Percentiles rank a stretch among this genome's conserved stretches.
phyloP scores from a whole-genome alignment of 2,329 filamentous ascomycete species.

The Dryadomyces quercivorus region DNA sequence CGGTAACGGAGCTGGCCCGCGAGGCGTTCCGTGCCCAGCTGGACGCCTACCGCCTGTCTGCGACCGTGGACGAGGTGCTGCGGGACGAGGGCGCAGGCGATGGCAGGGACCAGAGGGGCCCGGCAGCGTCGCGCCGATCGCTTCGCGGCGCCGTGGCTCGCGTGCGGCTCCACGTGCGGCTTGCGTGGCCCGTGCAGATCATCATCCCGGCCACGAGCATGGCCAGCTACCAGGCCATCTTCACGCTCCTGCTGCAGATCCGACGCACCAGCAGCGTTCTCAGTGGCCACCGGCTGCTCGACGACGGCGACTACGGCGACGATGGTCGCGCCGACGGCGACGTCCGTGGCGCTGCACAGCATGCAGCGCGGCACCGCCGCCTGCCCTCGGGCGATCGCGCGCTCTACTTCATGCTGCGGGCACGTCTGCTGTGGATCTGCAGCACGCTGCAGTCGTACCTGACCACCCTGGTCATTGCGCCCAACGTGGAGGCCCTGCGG shows the following conservation, averaged over 20 bases:
- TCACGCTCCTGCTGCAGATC: slow-evolving; percentile 66
- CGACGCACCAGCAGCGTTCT: slow-evolving; percentile 59
- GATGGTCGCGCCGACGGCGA: background rate
- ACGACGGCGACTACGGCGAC: slow-evolving; percentile 19
- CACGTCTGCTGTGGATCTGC: slow-evolving; percentile 65
- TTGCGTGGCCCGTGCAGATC: slow-evolving; percentile 57
- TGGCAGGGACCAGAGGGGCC: background rate
- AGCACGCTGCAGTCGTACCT: slow-evolving; percentile 66
- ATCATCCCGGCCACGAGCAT: slow-evolving; percentile 57
- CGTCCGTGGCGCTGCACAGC: slow-evolving; percentile 11
- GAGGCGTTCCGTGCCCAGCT: slow-evolving; percentile 48
- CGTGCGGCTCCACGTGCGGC: slow-evolving; percentile 55
- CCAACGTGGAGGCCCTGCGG: slow-evolving; percentile 44
- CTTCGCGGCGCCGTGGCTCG: slow-evolving; percentile 48
- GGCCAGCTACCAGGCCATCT: slow-evolving; percentile 56
- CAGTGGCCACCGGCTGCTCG: slow-evolving; percentile 36
- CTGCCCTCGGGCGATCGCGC: slow-evolving; percentile 24
- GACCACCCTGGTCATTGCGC: slow-evolving; percentile 57
- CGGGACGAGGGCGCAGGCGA: background rate
- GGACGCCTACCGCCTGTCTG: slow-evolving; percentile 23
- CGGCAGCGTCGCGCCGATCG: slow-evolving; percentile 38
- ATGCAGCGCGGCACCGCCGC: slow-evolving; percentile 10
- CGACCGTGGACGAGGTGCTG: background rate
- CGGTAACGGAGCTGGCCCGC: slow-evolving; percentile 66
- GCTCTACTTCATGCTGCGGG: slow-evolving; percentile 48